A percentile compares a stretch with the other conserved stretches of the same genome.
Evolutionary conservation across 495 filamentous ascomycete species (phyloP).

Genomic region (Parachaetomium inaequale): DNA sequence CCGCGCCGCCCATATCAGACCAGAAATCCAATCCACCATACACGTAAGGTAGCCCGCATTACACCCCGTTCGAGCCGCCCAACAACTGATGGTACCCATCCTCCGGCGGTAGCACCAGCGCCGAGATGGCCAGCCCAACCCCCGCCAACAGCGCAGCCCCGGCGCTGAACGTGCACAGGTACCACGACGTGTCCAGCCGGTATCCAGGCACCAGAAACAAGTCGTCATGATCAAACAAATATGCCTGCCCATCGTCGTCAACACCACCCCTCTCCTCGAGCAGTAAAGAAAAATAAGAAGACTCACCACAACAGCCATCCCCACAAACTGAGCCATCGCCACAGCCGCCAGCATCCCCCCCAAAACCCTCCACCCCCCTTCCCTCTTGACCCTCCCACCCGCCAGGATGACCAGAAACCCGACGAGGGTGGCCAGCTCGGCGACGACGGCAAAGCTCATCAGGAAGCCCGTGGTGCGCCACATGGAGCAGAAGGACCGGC

Average conservation of each 20-base stretch:
- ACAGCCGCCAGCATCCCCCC: constrained; percentile 58
- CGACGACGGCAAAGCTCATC: constrained; percentile 73
- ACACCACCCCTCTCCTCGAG: neutral
- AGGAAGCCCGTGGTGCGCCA: constrained; percentile 86
- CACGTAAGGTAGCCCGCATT: neutral
- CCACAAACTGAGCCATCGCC: constrained; percentile 59
- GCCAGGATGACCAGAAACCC: constrained; percentile 68
- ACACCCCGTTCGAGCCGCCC: constrained; percentile 15
- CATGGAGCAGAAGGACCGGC: constrained; percentile 69
- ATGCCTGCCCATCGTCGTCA: constrained; percentile 52
- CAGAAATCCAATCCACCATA: neutral
- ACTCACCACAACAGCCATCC: constrained; percentile 73
- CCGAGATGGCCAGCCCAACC: constrained; percentile 58
- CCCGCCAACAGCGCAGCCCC: constrained; percentile 59
- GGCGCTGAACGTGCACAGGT: constrained; percentile 73
- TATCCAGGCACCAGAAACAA: constrained; percentile 80
- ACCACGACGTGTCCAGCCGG: constrained; percentile 73
- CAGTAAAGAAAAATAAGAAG: constrained; percentile 33
- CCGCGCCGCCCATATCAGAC: neutral
- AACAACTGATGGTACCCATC: constrained; percentile 67
- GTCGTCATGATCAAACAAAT: constrained; percentile 79
- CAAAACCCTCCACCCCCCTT: constrained; percentile 74
- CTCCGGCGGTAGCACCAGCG: constrained; percentile 67
- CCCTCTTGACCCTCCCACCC: constrained; percentile 72
- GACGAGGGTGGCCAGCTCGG: constrained; percentile 71